Base-by-base conservation (phyloP, 164 flowering plant genomes). In the Tetrastigma voinierianum region DNA sequence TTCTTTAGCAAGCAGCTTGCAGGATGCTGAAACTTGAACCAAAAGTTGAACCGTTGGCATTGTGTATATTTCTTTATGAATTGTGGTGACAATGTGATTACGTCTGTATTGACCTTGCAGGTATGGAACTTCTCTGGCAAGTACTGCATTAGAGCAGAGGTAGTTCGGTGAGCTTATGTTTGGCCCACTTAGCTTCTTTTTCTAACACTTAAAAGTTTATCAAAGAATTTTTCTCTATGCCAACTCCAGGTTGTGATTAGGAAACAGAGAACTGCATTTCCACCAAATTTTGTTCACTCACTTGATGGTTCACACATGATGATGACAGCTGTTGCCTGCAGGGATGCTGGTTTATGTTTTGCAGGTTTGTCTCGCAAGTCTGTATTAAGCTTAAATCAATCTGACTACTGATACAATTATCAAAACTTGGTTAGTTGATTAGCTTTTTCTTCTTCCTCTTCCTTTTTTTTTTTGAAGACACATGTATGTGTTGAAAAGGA, bases 241-340 rank as follows among this genome's bases (percentile, higher is more conserved):
- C 24, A 62, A n/a, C 67, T 51, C 46, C 83, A 94, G 98, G 84
- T 94, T 69, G 83, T 83, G 51, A 72, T 74, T 11, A 85, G 86
- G 61, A 89, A 83, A 66, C 98, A 94, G 75, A 89, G 86, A 77
- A 89, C 92, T 24, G 98, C 98, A 14, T 94, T 94, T 67, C 96
- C 98, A 51, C 98, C 98, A 18, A 94, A 94, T 75, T 91, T 86
- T 76, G 96, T 94, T 21, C 98, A 94, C 75, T 94, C 98, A 6
- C 87, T 94, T 56, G 98, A 94, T 67, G 93, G 98, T 66, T 79
- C 98, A 44, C 98, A 94, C 82, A 94, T 94, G 98, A 94, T 94
- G 98, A 91, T 91, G 97, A 94, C 98, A 60, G 97, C 98, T 56
- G 67, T 94, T 70, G 97, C 93, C 49, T 91, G 98, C 71, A 75